These are phyloP conservation scores for Cryptosporidium canis DNA, from an alignment of 169 alveolate genomes.

Conservation along the genomic window DNA sequence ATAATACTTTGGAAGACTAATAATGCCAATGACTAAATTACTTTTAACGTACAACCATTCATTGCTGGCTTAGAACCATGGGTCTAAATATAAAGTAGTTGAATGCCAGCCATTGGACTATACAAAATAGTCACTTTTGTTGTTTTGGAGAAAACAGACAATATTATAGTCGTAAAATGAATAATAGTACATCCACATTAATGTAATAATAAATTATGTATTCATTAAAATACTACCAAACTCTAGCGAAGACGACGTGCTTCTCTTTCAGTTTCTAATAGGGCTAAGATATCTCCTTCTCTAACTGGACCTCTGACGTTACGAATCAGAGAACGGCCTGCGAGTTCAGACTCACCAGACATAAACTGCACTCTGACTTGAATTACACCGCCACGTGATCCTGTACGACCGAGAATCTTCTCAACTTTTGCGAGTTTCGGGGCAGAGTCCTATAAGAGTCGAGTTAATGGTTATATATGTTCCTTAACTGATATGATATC, in stretches of 20 bases:
- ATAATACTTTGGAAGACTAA: conserved; percentile 11
- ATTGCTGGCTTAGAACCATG: not conserved
- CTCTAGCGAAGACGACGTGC: conserved; percentile 95
- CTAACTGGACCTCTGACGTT: conserved; percentile 98
- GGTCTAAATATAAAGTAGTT: not conserved
- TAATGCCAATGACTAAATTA: not conserved
- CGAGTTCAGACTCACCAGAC: conserved; percentile 87
- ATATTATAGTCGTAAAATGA: not conserved
- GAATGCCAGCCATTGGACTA: not conserved
- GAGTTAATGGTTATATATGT: not conserved
- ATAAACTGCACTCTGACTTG: conserved; percentile 94
- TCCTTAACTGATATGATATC: not conserved
- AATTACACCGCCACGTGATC: conserved; percentile 98
- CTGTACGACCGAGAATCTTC: conserved; percentile 94
- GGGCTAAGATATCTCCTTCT: conserved; percentile 96
- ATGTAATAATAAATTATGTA: not conserved
- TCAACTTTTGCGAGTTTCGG: conserved; percentile 94
- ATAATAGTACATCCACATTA: not conserved
- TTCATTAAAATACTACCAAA: not conserved
- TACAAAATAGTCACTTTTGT: not conserved
- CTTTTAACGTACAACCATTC: too few relatives aligned
- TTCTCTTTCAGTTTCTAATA: conserved; percentile 97
- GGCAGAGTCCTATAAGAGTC: conserved; percentile 54
- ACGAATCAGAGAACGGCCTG: conserved; percentile 94
- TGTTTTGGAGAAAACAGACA: not conserved